Evolutionary conservation across 805 yeast species (phyloP), one percentile per base, ranked within the genome.

Genomic region (Yamadazyma ubonensis): DNA sequence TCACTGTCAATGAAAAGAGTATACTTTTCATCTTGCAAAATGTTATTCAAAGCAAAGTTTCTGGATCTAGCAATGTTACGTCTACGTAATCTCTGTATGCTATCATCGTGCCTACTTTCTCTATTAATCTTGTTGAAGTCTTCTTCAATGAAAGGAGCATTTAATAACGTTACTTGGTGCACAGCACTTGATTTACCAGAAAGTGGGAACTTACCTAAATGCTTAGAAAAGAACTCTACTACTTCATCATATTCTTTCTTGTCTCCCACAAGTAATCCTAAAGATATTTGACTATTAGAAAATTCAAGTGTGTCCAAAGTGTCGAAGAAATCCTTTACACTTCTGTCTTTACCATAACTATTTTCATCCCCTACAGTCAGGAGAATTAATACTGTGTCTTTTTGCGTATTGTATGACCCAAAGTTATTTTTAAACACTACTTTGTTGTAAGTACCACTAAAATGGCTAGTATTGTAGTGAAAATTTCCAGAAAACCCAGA

Each of bases 1-100:
- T 67, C 73, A 2, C 71, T 55, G 43, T 68, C 73, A 18, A 68
- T 39, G 41, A 63, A 67, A 23, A 68, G 42, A 2, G 66, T 59
- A 41, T 56, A 65, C 33, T 60, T 50, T 41, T 67, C 68, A 17
- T 46, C 38, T 12, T 41, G 49, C 31, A 68, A 47, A 4, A 61
- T 50, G 29, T 54, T 52, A 35, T 54, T 44, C 20, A 65, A 41
- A 4, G 62, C 48, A 48, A 63, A 66, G 49, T 67, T 68, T 42
- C 73, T 51, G 7, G 63, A 51, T 22, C 63, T 49, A 12, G 72
- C 71, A 20, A 67, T 63, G 16, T 55, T 49, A 36, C 70, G 49
- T 19, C 73, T 51, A 25, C 73, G 51, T 14, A 46, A 41, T 38
- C 67, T 48, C 46, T 70, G 73, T 6, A 64, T 48, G 6, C 36